Conservation (phyloP, 1,139 yeast genomes). For the Kodamaea alishanica region DNA sequence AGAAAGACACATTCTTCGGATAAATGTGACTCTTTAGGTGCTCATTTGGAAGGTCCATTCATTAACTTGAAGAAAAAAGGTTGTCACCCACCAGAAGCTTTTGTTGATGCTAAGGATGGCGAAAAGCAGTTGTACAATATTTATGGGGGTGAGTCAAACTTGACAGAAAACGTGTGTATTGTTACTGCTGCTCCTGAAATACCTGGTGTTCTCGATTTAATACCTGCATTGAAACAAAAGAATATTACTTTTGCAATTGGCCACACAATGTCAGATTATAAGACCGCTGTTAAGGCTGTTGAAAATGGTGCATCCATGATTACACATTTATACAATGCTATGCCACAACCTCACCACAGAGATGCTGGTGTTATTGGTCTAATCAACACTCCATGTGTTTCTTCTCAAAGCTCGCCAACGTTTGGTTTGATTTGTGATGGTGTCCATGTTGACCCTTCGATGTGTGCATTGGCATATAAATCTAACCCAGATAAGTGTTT, state of each 20-base stretch:
- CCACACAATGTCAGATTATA: slow-evolving; percentile 51
- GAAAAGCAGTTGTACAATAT: slow-evolving; percentile 35
- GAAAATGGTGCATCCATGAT: slow-evolving; percentile 55
- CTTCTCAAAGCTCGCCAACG: slow-evolving; percentile 37
- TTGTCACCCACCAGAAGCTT: slow-evolving; percentile 59
- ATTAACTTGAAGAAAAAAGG: slow-evolving; percentile 55
- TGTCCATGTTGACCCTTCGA: slow-evolving; percentile 59
- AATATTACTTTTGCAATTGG: slow-evolving; percentile 52
- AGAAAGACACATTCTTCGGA: slow-evolving; percentile 30
- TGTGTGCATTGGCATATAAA: slow-evolving; percentile 51
- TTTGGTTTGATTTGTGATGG: slow-evolving; percentile 63
- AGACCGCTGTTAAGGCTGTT: slow-evolving; percentile 49
- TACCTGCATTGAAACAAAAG: slow-evolving; percentile 36
- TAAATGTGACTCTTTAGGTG: slow-evolving; percentile 55
- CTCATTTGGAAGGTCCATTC: slow-evolving; percentile 67
- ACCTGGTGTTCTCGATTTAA: slow-evolving; percentile 49
- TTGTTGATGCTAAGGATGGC: slow-evolving; percentile 45
- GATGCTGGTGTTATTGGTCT: slow-evolving; percentile 59
- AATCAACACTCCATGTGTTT: slow-evolving; percentile 38
- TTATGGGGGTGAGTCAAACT: slow-evolving; percentile 44
- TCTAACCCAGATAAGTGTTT: slow-evolving; percentile 55
- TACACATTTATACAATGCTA: slow-evolving; percentile 64
- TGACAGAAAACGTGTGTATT: slow-evolving; percentile 44
- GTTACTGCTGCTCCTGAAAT: slow-evolving; percentile 64
- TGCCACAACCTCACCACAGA: slow-evolving; percentile 66